A percentile compares a stretch with the other conserved stretches of the same genome.
These are phyloP conservation scores for Populus tremula DNA, from an alignment of 345 rosid genomes.

Conservation along the genomic window DNA sequence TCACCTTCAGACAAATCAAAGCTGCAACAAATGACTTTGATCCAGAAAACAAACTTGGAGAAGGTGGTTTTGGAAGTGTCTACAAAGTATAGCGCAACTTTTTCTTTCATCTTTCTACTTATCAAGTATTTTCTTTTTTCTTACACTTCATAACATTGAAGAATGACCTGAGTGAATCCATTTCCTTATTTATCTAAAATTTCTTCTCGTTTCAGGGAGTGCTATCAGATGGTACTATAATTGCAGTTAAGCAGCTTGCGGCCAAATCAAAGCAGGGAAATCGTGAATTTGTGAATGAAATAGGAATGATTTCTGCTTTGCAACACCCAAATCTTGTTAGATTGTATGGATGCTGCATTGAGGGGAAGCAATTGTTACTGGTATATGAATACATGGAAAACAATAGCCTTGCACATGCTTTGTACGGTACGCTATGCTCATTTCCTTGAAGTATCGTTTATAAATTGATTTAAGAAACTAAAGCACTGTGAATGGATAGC, in stretches of 20 bases:
- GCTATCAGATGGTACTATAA: conserved; percentile 44
- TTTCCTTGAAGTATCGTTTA: not conserved
- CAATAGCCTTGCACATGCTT: conserved; percentile 52
- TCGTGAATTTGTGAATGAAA: conserved; percentile 55
- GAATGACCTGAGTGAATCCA: not conserved
- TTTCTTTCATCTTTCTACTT: not conserved
- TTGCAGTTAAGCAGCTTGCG: conserved; percentile 54
- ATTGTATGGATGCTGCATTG: conserved; percentile 33
- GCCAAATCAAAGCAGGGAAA: conserved; percentile 58
- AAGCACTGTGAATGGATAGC: not conserved
- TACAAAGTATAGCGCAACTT: conserved; percentile 39
- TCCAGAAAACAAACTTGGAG: conserved; percentile 50
- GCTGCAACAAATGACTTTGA: conserved; percentile 54
- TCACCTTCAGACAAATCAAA: conserved; percentile 48
- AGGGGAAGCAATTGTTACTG: conserved; percentile 48
- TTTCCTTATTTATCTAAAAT: not conserved
- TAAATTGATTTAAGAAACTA: not conserved
- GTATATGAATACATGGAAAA: conserved; percentile 57
- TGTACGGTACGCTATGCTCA: conserved; percentile 31
- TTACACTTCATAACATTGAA: not conserved
- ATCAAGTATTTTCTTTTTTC: not conserved
- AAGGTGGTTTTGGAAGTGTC: conserved; percentile 73
- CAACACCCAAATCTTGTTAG: conserved; percentile 59
- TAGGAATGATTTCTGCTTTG: conserved; percentile 59
- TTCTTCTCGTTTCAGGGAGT: conserved; percentile 36